Base-by-base conservation (phyloP, 73 alveolate species). In the Tetrahymena elliotti region DNA sequence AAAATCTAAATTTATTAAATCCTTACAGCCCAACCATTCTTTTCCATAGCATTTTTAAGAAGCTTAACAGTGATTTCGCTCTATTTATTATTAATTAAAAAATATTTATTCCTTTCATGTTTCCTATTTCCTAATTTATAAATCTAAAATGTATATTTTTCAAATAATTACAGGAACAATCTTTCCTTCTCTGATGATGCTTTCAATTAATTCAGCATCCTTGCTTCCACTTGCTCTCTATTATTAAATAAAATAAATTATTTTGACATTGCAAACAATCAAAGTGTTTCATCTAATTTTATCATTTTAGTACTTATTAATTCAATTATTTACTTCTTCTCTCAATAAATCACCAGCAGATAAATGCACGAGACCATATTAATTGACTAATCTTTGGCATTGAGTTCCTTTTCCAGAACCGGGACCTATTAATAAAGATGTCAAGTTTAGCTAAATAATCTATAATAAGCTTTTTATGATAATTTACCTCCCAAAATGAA, bases 371-470 rank as follows among this genome's bases (percentile, higher is more conserved):
- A 95, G 97, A 83, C 96, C 97, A 36, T 53, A 96, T 53, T 96
- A 96, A 88, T 97, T 96, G 84, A 96, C 96, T 53, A 98, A 97
- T 39, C 92, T 94, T 84, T 96, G 97, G 95, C 99, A 98, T 94
- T 98, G 98, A 27, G 99, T 98, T n/a, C 99, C 99, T 95, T 98
- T 98, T 7, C 99, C 99, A 83, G 99, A 96, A 35, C 99, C 99
- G 13, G 99, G 99, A 52, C 99, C 99, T 68, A 68, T 24, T 6
- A 68, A 24, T 68, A 22, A 18, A 9, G 33, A 68, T 6, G n/a
- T 22, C 88, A 18, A 31, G 20, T 47, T 68, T 40, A 40, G 8
- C 54, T 40, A 10, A 40, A 40, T 40, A 40, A 10, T 40, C 54
- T 40, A 40, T 40, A 10, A 15, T 40, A 68, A 68, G 88, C 88